Base-by-base conservation (phyloP, 139 green algal species). In the Tetradesmus obliquus region DNA sequence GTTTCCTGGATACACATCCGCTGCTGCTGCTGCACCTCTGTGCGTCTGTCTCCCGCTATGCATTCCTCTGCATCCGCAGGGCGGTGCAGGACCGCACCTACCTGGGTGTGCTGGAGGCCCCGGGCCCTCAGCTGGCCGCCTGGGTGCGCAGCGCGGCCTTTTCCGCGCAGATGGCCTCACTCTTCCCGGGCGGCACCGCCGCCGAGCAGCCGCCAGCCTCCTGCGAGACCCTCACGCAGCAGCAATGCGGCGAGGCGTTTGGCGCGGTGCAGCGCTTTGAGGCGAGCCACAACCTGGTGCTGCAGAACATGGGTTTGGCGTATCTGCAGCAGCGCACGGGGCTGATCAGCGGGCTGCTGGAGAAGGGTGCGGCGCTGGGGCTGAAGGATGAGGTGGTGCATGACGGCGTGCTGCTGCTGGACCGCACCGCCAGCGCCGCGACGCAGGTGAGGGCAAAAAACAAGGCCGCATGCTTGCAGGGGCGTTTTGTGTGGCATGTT, bases 361-460 rank as follows among this genome's bases (percentile, higher is more conserved):
- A 93, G 69, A 58, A 92, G 57, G 90, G 89, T 86, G 74, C 7
- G 1, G 53, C 45, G 22, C 88, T 95, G 55, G 84, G 62, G 32
- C 79, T 95, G 66, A 87, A 62, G 62, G 91, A 95, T 55, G 95
- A 96, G 86, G 89, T 96, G 24, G 92, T 95, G 20, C 96, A 98
- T 91, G 95, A 98, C 58, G 94, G 92, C 3, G 94, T 98, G 51
- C 93, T 98, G 82, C 93, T 98, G 53, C 94, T 97, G 91, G 96
- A 98, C 91, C 92, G 96, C 6, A 91, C 93, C 19, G 94, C 95
- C 71, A 96, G 93, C 57, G 94, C 94, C 10, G 90, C 86, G 20
- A 90, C 93, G 45, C 87, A 95, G 92, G 91, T 97, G 88, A 32
- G 79, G 2, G 8, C 24, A 9, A 45, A 45, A 45, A 45, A 45